phyloP scores from a whole-genome alignment of 371 early-diverging fungal species.

The Mycotypha africana region DNA sequence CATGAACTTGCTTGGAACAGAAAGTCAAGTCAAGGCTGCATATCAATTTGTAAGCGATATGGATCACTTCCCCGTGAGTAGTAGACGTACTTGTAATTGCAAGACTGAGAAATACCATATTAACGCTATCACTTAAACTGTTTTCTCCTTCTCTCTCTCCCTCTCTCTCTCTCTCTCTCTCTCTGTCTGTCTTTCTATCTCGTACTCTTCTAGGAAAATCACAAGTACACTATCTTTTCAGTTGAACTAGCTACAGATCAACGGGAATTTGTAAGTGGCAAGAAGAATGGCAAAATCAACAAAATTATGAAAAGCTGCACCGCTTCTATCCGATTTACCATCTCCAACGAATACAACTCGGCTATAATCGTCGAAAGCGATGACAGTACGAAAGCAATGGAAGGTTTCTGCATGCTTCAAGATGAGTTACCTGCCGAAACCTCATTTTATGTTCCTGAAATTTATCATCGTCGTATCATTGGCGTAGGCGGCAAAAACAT shows the following conservation, averaged over 20 bases:
- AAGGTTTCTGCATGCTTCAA: slow-evolving; percentile 66
- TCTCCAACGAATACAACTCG: slow-evolving; percentile 74
- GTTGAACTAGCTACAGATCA: slow-evolving; percentile 77
- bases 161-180: too few relatives aligned
- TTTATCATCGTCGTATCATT: slow-evolving; percentile 91
- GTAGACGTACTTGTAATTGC: slow-evolving; percentile 20
- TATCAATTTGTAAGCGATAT: slow-evolving; percentile 49
- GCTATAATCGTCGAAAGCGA: slow-evolving; percentile 64
- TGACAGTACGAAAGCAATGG: slow-evolving; percentile 51
- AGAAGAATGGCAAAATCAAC: slow-evolving; percentile 93
- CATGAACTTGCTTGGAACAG: slow-evolving; percentile 61
- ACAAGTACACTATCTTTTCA: slow-evolving; percentile 30
- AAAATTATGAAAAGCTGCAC: slow-evolving; percentile 75
- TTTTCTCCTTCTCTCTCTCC: too few relatives aligned
- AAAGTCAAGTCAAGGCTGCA: slow-evolving; percentile 51
- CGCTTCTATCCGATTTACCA: slow-evolving; percentile 39
- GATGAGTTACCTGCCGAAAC: slow-evolving; percentile 86
- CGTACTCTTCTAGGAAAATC: slow-evolving; percentile 24
- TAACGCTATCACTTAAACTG: too few relatives aligned
- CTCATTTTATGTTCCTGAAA: slow-evolving; percentile 84
- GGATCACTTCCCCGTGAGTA: too few relatives aligned
- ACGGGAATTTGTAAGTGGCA: slow-evolving; percentile 89
- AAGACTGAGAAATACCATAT: too few relatives aligned
- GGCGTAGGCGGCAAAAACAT: slow-evolving; percentile 94
- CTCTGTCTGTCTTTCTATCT: not conserved